Conservation (phyloP, 2,329 filamentous ascomycete species). For the Lecanosticta acicola region DNA sequence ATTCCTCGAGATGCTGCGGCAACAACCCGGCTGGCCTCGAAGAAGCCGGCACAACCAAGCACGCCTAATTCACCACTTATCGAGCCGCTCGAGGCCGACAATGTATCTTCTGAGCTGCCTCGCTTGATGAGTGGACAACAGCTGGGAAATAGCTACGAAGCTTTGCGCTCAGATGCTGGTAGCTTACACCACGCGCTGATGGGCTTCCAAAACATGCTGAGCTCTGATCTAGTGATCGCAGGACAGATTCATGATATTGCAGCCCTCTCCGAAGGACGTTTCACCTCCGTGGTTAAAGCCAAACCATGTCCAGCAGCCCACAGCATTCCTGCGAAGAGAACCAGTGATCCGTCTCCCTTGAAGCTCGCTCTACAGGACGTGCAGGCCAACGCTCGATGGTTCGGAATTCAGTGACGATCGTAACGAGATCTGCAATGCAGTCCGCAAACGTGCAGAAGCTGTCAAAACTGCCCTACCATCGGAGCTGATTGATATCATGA, state of each 20-base stretch:
- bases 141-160: conserved; percentile 1
- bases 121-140: no score
- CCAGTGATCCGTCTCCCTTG: not conserved
- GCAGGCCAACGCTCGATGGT: conserved; percentile 4
- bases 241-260: conserved; percentile 3
- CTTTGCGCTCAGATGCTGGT: not conserved
- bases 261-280: conserved; percentile 5
- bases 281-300: conserved; percentile 4
- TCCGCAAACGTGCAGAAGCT: conserved; percentile 4
- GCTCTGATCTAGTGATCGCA: conserved; percentile 1
- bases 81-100: not conserved
- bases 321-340: conserved; percentile 1
- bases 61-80: not conserved
- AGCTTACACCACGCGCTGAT: conserved; percentile 1
- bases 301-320: conserved; percentile 1
- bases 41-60: not conserved
- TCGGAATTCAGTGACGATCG: not conserved
- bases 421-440: conserved; percentile 1
- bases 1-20: conserved; percentile 2
- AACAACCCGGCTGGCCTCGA: not conserved
- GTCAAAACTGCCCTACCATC: conserved; percentile 3
- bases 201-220: conserved; percentile 5
- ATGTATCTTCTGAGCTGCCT: not conserved
- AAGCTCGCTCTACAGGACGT: conserved; percentile 2
- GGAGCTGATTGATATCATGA: not conserved